Base-by-base conservation (phyloP, 768 basidiomycete genomes). In the Boletus reticulatus region DNA sequence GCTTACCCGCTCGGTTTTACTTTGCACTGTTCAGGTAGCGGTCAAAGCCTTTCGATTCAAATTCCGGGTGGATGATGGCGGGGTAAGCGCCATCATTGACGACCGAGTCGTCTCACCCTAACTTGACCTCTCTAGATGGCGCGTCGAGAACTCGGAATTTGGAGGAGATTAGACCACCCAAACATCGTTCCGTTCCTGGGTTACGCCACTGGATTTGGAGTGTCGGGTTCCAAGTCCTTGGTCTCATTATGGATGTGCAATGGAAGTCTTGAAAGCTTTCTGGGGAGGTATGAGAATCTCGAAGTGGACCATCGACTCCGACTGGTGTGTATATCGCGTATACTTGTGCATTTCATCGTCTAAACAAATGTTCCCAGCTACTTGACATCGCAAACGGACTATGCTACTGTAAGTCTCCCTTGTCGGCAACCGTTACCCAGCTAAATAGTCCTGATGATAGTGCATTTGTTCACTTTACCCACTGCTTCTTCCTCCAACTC, bases 121-220 rank as follows among this genome's bases (percentile, higher is more conserved):
- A 53, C 44, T 0, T 29, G 2, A 12, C 19, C 13, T 41, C 1
- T 27, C 5, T 32, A 53, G 53, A 53, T 50, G 47, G 17, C 22
- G 2, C 53, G 36, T 32, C 53, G 53, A 34, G 53, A 53, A 31
- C 31, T 39, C n/a, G 44, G 52, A 16, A 52, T 52, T 6, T 52
- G 52, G 52, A 52, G 43, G 19, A 52, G 44, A n/a, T 14, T 53
- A 22, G 3, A 31, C 8, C 52, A 53, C 19, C 20, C 24, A 10
- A 53, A 48, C n/a, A 34, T 53, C 11, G 53, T 53, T 19, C 53
- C 53, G 2, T 53, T 53, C 27, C 7, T 53, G 22, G 53, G 53
- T 10, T 34, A 1, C 2, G 14, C 47, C 19, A 41, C 37, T 11
- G 53, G 47, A 12, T 54, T 54, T 43, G 53, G 53, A 13, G 2